phyloP scores from a whole-genome alignment of 768 basidiomycete species.

The Saitozyma sp. region DNA sequence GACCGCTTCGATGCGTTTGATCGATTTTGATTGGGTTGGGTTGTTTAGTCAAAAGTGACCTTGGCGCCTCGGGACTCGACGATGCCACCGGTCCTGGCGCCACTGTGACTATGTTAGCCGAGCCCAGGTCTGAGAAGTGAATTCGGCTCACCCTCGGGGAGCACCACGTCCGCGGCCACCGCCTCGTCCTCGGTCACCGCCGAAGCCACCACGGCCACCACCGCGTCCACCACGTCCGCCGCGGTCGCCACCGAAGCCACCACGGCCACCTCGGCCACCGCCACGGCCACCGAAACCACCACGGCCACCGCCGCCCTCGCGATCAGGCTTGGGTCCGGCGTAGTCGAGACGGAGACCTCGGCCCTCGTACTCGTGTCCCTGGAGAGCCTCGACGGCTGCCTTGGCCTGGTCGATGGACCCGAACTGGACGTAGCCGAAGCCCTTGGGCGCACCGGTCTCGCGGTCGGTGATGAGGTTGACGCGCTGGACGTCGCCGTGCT shows the following conservation, averaged over 20 bases:
- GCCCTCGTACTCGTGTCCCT: slow-evolving; percentile 76
- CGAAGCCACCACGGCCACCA: slow-evolving; percentile 52
- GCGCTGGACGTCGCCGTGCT: slow-evolving; percentile 78
- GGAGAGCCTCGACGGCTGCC: slow-evolving; percentile 70
- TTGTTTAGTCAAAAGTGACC: slow-evolving; percentile 24
- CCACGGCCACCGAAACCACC: slow-evolving; percentile 22
- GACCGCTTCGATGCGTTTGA: no score
- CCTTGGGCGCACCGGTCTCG: slow-evolving; percentile 85
- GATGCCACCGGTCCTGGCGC: slow-evolving; percentile 27
- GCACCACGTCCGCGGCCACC: slow-evolving; percentile 42
- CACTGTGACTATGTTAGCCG: slow-evolving; percentile 2
- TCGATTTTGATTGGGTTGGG: background rate
- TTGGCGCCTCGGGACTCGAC: slow-evolving; percentile 15
- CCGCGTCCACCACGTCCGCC: slow-evolving; percentile 34
- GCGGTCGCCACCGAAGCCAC: slow-evolving; percentile 50
- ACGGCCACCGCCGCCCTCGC: slow-evolving; percentile 28
- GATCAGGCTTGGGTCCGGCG: slow-evolving; percentile 55
- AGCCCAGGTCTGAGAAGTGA: background rate
- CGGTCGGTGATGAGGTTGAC: slow-evolving; percentile 90
- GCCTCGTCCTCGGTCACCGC: slow-evolving; percentile 46
- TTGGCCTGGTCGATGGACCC: slow-evolving; percentile 74
- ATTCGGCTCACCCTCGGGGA: slow-evolving; percentile 13
- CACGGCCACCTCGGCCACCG: slow-evolving; percentile 53
- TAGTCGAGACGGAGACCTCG: slow-evolving; percentile 74
- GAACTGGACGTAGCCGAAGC: slow-evolving; percentile 97